Conservation (phyloP, 345 rosid species). For the Euclidium syriacum region DNA sequence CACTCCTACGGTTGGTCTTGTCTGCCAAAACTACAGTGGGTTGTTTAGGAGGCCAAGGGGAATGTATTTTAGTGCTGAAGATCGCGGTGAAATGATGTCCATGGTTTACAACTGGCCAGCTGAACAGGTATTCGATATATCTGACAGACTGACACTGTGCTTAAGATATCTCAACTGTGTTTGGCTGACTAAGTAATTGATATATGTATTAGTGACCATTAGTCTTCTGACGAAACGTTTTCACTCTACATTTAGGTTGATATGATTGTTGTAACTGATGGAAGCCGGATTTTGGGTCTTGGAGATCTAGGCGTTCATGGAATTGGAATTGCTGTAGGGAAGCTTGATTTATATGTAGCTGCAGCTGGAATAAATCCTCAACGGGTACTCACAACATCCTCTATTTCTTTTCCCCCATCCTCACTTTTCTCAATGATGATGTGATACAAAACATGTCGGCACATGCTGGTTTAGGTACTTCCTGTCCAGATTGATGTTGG, state of each 20-base stretch:
- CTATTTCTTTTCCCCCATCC: background rate
- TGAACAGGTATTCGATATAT: slow-evolving; percentile 62
- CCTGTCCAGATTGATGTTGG: slow-evolving; percentile 99
- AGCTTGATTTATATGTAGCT: slow-evolving; percentile 94
- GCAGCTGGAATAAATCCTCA: slow-evolving; percentile 99
- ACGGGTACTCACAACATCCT: slow-evolving; percentile 48
- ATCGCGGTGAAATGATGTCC: slow-evolving; percentile 99
- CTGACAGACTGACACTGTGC: background rate
- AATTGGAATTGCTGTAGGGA: slow-evolving; percentile 91
- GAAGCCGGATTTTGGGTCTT: slow-evolving; percentile 97
- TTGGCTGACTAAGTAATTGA: slow-evolving; percentile 6
- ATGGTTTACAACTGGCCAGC: slow-evolving; percentile 99
- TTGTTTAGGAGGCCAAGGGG: slow-evolving; percentile 98
- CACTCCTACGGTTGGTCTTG: slow-evolving; percentile 96
- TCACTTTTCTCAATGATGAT: background rate
- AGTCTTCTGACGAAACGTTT: background rate
- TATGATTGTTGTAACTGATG: slow-evolving; percentile 99
- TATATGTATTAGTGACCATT: background rate
- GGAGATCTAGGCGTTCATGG: slow-evolving; percentile 99
- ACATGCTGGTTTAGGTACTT: slow-evolving; percentile 58
- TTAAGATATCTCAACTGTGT: slow-evolving; percentile 6
- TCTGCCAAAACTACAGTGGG: slow-evolving; percentile 94
- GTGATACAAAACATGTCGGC: slow-evolving; percentile 6
- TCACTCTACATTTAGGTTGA: slow-evolving; percentile 57
- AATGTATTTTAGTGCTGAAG: slow-evolving; percentile 92